Base-by-base conservation (phyloP, 495 filamentous ascomycete species). In the Neurospora sublineolata region DNA sequence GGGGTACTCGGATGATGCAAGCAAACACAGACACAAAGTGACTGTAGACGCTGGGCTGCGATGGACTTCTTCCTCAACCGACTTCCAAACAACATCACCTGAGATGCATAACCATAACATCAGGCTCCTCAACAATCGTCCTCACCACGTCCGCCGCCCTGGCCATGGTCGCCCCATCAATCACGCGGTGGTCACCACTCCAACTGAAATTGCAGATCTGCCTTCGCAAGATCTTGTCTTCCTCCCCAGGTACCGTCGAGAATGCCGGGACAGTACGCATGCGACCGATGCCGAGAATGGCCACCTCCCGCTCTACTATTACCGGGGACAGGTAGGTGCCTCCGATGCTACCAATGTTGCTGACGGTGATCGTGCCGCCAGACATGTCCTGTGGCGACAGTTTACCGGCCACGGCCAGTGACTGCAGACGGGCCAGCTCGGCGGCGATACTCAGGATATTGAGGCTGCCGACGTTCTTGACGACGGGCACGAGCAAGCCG, bases 291-390 rank as follows among this genome's bases (percentile, higher is more conserved):
- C 96, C 96, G 3, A 99, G 81, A 77, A 99, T 98, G 11, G 93
- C 93, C 27, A 97, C 92, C 79, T 99, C 94, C 52, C 85, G 90
- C 60, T 90, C 87, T 33, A 96, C 91, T 72, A 98, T 90, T n/a
- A 99, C 90, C 1, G 96, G 96, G 5, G 89, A 88, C 33, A 98
- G 89, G 75, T 96, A 97, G 1, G 91, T 94, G 4, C 96, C 96
- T 20, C 96, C 96, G 46, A 99, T 93, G 73, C 88, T 96, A n/a
- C 96, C 96, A 72, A 99, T 94, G 77, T 99, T 99, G 72, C 93
- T 97, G 36, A 99, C 88, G 0, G 96, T 97, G 77, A 99, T 93
- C 0, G 95, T 97, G 3, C 93, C 94, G 39, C 94, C 94, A 68
- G 81, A 87, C 68, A 98, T 81, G 81, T 99, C 94, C 10, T 88